Evolutionary conservation across 345 rosid species (phyloP), one percentile per base, ranked within the genome.

Genomic region (Toxicodendron radicans): DNA sequence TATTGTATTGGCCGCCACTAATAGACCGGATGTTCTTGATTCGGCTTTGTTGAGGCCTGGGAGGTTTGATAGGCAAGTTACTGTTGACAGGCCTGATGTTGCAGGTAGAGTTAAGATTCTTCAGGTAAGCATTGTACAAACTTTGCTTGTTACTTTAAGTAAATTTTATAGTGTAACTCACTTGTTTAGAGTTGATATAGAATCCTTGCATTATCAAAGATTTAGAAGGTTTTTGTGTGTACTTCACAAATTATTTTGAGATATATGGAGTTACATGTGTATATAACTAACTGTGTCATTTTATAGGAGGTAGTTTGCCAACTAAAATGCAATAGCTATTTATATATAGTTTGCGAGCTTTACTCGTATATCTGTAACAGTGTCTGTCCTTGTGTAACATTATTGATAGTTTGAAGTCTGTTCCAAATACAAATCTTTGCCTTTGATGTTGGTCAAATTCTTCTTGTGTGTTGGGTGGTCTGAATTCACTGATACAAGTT

Each of bases 81-180:
- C 95, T 0, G 97, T 89, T 10, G 97, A 91, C 70, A 81, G 96
- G 78, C 98, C 98, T 77, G 96, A 92, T 88, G 97, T 90, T 35
- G 97, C 98, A 68, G 97, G 98, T 4, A 86, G 98, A 78, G 92
- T 91, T 61, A 90, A 83, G 80, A 94, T 94, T 67, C 97, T 94
- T 83, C 94, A 90, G 98, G 97, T 93, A 66, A 71, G 80, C 64
- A 58, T 20, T 41, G 18, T 52, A 16, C 12, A 3, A 30, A 58
- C n/a, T 30, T 41, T 68, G 53, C 56, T 68, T n/a, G 10, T 8
- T 48, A 2, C 58, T 4, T 64, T 32, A 30, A 2, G 70, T 51
- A 6, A 24, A 7, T 65, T 64, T 1, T 10, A 21, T 64, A 32
- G 18, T 41, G 53, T 69, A n/a, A 9, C 12, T 65, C 49, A n/a